These are phyloP conservation scores for Ceratocystiopsis minuta DNA, from an alignment of 2,329 filamentous ascomycete species.

Conservation along the genomic window DNA sequence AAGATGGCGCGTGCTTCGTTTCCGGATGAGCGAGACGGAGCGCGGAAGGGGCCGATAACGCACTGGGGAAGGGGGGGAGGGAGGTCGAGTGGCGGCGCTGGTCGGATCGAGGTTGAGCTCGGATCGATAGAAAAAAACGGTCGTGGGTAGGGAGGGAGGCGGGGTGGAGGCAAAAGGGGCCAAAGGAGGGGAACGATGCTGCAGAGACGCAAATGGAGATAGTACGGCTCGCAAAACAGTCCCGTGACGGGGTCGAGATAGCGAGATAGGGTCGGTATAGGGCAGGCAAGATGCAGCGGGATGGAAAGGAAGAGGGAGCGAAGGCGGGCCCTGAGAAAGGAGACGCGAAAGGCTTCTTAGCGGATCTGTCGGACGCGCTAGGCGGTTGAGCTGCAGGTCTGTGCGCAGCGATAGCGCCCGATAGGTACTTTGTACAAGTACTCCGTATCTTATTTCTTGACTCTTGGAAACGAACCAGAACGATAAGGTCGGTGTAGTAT, in stretches of 20 bases:
- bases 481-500: no score
- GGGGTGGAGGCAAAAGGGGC: neutral
- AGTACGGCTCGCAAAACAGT: neutral
- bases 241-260: neutral
- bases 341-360: neutral
- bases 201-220: neutral
- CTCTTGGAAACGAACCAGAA: no score
- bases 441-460: no score
- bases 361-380: conserved; percentile 8
- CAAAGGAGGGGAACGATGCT: neutral
- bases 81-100: neutral
- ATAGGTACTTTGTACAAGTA: no score
- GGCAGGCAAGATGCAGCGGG: neutral
- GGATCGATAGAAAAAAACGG: neutral
- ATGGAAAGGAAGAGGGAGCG: neutral
- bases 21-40: no score
- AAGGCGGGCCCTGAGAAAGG: neutral
- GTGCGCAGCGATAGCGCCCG: neutral
- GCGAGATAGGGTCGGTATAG: neutral
- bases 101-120: neutral
- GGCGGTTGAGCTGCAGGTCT: neutral
- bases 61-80: neutral
- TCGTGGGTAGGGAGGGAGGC: neutral
- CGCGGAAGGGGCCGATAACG: no score
- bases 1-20: no score